Evolutionary conservation across 139 green algal genomes (phyloP), one percentile per base, ranked within the genome.

Genomic region (Tetradesmus obliquus): DNA sequence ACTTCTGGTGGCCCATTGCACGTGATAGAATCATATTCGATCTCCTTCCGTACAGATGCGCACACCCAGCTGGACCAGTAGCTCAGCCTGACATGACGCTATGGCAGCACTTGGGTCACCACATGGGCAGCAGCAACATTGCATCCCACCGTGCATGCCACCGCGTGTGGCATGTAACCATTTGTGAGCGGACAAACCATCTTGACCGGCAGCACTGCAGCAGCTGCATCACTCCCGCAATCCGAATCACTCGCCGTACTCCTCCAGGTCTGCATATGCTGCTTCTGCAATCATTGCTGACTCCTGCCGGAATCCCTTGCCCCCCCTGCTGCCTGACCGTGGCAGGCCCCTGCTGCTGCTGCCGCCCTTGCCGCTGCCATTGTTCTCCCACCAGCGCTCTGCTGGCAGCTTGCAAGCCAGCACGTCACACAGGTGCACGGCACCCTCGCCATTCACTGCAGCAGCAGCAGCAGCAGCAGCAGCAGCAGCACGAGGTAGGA

Each of bases 341-440:
- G 71, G 62, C 85, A 82, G 45, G 57, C 80, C 69, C 15, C 20
- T 32, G 72, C 71, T 60, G 58, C 82, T 83, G 58, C 76, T 83
- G 91, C 85, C 17, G 69, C 87, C 72, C 66, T 82, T 32, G 69
- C 91, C 66, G 2, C 72, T 58, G 8, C 85, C 79, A 1, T 20
- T 55, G 3, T 87, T 86, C 91, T 91, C 74, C 88, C 82, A 97
- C 79, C 94, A 97, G 8, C 94, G 88, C 12, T 94, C 88, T 10
- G 91, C 22, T 22, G 96, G 95, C 81, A 97, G 92, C 74, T 82
- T 79, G 93, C 96, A 97, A 13, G 87, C 91, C 24, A 93, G 83
- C 32, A 93, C 57, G 55, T 97, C 96, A 81, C 96, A 97, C 2
- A 97, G 13, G 83, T 97, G 95, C 12, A 90, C 20, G 2, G 89